These are phyloP conservation scores for Apiospora hydei DNA, from an alignment of 2,329 filamentous ascomycete species.

Conservation along the genomic window DNA sequence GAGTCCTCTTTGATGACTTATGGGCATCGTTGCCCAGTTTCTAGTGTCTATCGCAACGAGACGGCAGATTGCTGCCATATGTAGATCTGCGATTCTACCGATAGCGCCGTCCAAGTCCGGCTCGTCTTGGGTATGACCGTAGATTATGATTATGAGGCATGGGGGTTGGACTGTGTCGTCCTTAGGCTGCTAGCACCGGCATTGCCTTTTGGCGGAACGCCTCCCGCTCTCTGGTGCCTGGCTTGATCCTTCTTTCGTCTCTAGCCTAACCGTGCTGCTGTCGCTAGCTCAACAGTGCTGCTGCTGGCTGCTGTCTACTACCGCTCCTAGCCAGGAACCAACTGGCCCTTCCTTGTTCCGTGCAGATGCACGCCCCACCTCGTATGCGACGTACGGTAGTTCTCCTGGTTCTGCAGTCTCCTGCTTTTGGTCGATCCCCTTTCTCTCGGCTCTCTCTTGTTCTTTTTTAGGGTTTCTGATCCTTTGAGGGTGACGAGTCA, in stretches of 20 bases:
- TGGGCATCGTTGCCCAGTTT: neutral
- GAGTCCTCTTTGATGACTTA: too few species aligned
- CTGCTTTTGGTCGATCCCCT: neutral
- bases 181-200: neutral
- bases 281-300: neutral
- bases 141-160: too few species aligned
- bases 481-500: neutral
- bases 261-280: neutral
- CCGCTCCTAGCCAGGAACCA: too few species aligned
- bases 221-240: neutral
- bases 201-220: neutral
- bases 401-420: neutral
- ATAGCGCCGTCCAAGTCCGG: neutral
- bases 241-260: neutral
- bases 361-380: neutral
- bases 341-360: neutral
- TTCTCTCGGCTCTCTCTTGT: neutral
- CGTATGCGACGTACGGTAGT: slow-evolving; percentile 1
- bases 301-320: neutral
- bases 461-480: neutral
- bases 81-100: neutral
- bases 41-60: neutral
- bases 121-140: neutral
- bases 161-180: neutral
- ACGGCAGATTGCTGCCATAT: neutral